Percentiles rank a stretch among this genome's conserved stretches.
Conservation (phyloP, 2,329 filamentous ascomycete genomes). For the Clonostachys sp. region DNA sequence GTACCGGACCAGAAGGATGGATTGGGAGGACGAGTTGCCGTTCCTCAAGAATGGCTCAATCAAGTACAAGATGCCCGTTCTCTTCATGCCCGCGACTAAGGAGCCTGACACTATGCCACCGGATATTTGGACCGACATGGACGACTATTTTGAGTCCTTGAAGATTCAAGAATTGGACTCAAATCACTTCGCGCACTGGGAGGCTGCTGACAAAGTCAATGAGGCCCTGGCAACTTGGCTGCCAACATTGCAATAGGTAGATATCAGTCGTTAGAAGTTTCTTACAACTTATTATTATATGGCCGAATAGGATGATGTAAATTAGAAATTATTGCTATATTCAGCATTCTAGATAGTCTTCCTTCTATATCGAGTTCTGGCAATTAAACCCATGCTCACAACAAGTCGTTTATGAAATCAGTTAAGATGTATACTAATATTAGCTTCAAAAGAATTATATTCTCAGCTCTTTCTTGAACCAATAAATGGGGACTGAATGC, state of each 20-base stretch:
- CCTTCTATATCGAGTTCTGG: no score
- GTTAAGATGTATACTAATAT: no score
- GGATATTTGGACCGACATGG: background rate
- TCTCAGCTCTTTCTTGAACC: no score
- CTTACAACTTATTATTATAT: no score
- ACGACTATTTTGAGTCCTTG: background rate
- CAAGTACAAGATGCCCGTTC: background rate
- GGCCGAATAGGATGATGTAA: no score
- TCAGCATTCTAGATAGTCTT: no score
- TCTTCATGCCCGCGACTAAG: background rate
- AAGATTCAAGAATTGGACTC: background rate
- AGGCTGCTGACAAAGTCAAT: background rate
- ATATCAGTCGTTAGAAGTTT: no score
- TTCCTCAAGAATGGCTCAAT: constrained; percentile 52
- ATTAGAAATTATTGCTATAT: no score
- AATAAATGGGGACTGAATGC: no score
- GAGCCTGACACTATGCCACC: background rate
- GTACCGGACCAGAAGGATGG: constrained; percentile 68
- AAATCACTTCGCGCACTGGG: background rate
- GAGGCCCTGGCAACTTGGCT: background rate
- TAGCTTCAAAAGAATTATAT: no score
- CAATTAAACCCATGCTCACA: no score
- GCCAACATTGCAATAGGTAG: background rate
- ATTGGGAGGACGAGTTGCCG: constrained; percentile 65
- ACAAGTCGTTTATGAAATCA: no score